Evolutionary conservation across 2,329 filamentous ascomycete genomes (phyloP), one percentile per base, ranked within the genome.

Genomic region (Trichoderma asperellum): DNA sequence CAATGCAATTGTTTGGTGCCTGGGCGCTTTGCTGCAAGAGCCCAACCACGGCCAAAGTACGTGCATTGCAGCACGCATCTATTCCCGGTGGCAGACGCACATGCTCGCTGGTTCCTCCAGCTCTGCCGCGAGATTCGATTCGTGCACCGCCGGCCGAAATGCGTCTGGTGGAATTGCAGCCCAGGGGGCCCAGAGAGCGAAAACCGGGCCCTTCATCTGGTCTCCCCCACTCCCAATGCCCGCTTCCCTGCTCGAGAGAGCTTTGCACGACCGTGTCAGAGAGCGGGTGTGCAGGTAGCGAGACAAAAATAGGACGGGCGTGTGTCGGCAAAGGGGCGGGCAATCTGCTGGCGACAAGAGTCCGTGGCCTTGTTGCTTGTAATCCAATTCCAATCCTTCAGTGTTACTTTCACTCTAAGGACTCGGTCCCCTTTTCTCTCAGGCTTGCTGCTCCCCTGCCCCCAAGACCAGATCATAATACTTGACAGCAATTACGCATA

Each of bases 221-320:
- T 40, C 40, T 57, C 55, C 63, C 21, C 63, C 61, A 57, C 57
- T n/a, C 12, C 27, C 43, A 37, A 6, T 12, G 49, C 40, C 63
- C 35, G 43, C 52, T 65, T 65, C 58, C 62, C 62, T 65, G 52
- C 35, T 65, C 35, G 12, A 37, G 21, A 58, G 53, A 29, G 21
- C 56, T 66, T 66, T 58, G 63, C 63, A 52, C 63, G 55, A 66
- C 63, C 49, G 24, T 37, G 63, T 58, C 53, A 58, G 55, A 66
- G 55, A 66, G 55, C 52, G 40, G 63, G 63, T 24, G 63, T 66
- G 63, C 40, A 34, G 37, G 40, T 66, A 66, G 35, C 37, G 29
- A 49, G 63, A 66, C 63, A 66, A 66, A 66, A 66, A 66, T 66
- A 66, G 63, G 53, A 58, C 18, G 63, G 63, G 63, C 53, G 63